Base-by-base conservation (phyloP, 345 rosid genomes). In the Citrus sinensis region DNA sequence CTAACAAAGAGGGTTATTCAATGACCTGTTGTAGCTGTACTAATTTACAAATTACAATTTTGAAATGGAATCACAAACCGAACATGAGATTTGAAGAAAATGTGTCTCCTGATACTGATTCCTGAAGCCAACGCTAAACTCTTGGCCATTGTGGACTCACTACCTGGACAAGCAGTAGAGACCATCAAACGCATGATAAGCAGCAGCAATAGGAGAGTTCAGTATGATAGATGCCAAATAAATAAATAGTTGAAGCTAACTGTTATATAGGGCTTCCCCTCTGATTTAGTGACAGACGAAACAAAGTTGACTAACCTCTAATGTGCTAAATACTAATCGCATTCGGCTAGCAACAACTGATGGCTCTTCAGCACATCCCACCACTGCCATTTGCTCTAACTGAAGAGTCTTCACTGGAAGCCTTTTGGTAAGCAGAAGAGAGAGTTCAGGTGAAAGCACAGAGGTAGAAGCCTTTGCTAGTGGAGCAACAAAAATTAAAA, bases 81-180 rank as follows among this genome's bases (percentile, higher is more conserved):
- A 35, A 24, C 24, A 13, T 1, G 67, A 69, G 76, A 69, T 71
- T 32, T 27, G 9, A 29, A 17, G 71, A 55, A 71, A 55, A 24
- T 5, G n/a, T 62, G 25, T 30, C 71, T 30, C 2, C 17, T 1
- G 6, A 1, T 14, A 39, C 59, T 74, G 46, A 40, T 40, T 40
- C 46, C 46, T 9, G 78, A 42, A 67, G 82, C 42, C 30, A 49
- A 20, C 4, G 42, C 86, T 86, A 94, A 58, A 86, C 93, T 76
- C 80, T 88, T 71, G 97, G 98, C 98, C 98, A 93, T 46, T 95
- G 98, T 71, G 94, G 98, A 86, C 98, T 90, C 76, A 95, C 98
- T 22, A 89, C 93, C 97, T 94, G 94, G 89, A 82, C 71, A 67
- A 76, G 58, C 70, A 73, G 58, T 54, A 25, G 59, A 32, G 34